phyloP scores from a whole-genome alignment of 2,329 filamentous ascomycete species.

The Stenocarpella maydis region DNA sequence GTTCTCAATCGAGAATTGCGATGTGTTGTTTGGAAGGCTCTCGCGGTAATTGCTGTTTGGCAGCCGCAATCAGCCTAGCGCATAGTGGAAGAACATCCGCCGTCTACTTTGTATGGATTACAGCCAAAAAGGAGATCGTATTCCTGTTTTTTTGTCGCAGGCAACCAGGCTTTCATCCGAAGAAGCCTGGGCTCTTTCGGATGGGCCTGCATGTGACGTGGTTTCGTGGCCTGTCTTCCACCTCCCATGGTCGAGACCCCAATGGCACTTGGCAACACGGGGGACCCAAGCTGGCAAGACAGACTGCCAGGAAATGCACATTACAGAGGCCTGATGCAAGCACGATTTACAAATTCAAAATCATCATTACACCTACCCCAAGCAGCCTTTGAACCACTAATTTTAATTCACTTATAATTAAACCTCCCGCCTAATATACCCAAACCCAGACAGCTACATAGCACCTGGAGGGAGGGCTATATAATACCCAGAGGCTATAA shows the following conservation, averaged over 20 bases:
- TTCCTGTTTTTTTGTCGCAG: background rate
- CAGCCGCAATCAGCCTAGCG: background rate
- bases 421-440: no score
- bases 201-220: background rate
- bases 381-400: no score
- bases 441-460: no score
- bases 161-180: background rate
- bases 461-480: no score
- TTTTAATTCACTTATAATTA: no score
- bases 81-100: background rate
- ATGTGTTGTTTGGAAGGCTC: conserved; percentile 5
- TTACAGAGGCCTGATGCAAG: no score
- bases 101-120: background rate
- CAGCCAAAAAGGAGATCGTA: background rate
- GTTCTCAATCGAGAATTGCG: conserved; percentile 13
- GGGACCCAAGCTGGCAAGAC: background rate
- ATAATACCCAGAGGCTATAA: no score
- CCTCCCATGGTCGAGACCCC: background rate
- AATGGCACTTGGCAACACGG: no score
- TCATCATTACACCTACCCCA: no score
- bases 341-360: no score
- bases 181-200: background rate
- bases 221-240: background rate
- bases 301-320: no score
- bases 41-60: background rate